Evolutionary conservation across 805 yeast genomes (phyloP).

Genomic region (Cyberlindnera nakhonratchasimensis): DNA sequence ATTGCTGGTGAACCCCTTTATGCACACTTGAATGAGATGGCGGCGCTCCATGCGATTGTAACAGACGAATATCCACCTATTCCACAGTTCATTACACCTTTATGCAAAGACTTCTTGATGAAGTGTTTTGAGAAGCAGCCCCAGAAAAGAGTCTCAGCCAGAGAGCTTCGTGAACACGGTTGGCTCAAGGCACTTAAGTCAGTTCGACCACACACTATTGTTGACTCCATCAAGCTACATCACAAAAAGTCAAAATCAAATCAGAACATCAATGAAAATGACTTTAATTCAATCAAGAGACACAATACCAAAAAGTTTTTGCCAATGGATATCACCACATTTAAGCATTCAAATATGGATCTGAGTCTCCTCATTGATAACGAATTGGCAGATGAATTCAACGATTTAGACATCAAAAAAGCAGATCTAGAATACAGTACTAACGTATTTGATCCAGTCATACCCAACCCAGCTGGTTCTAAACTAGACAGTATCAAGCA

Average conservation of each 20-base stretch:
- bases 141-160: slow-evolving; percentile 51
- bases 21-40: slow-evolving; percentile 68
- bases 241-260: slow-evolving; percentile 8
- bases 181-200: slow-evolving; percentile 45
- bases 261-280: slow-evolving; percentile 44
- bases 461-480: background rate
- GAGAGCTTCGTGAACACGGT: slow-evolving; percentile 49
- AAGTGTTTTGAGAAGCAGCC: slow-evolving; percentile 76
- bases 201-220: background rate
- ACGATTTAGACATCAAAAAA: slow-evolving; percentile 11
- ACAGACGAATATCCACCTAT: slow-evolving; percentile 68
- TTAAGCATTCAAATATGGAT: slow-evolving; percentile 18
- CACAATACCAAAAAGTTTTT: slow-evolving; percentile 20
- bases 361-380: slow-evolving; percentile 11
- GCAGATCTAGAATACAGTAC: slow-evolving; percentile 4
- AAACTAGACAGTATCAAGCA: slow-evolving; percentile 2
- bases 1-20: slow-evolving; percentile 87
- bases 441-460: slow-evolving; percentile 19
- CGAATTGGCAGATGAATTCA: slow-evolving; percentile 13
- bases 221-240: slow-evolving; percentile 8
- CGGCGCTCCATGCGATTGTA: slow-evolving; percentile 80
- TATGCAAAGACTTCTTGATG: slow-evolving; percentile 52
- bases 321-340: slow-evolving; percentile 20
- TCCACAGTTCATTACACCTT: slow-evolving; percentile 47
- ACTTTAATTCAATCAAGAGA: slow-evolving; percentile 43